These are phyloP conservation scores for Phytopythium cucurbitacearum DNA, from an alignment of 352 stramenopile genomes.

Conservation along the genomic window DNA sequence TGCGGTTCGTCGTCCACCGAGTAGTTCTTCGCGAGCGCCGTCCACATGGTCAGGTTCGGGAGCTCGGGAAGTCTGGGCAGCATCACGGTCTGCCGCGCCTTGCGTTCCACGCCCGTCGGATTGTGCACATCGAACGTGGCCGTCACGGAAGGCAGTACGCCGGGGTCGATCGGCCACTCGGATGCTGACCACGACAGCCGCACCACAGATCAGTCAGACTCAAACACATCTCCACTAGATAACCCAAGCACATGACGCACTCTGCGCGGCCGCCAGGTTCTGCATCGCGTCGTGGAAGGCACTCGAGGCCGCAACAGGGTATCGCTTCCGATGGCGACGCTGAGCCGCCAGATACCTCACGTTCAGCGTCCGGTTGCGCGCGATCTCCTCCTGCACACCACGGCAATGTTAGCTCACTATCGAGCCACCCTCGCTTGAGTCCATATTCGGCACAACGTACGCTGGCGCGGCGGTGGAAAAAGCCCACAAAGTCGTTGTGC, in stretches of 20 bases:
- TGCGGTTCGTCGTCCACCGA: conserved; percentile 84
- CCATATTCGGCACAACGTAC: conserved; percentile 20
- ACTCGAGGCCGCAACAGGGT: conserved; percentile 18
- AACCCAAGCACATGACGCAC: conserved; percentile 23
- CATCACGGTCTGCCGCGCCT: conserved; percentile 30
- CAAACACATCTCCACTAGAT: conserved; percentile 3
- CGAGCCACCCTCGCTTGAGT: background rate
- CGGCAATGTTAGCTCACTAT: background rate
- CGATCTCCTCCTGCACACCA: conserved; percentile 38
- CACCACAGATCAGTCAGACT: background rate
- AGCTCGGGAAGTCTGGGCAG: conserved; percentile 44
- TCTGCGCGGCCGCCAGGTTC: conserved; percentile 35
- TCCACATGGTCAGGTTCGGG: conserved; percentile 75
- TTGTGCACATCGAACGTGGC: conserved; percentile 24
- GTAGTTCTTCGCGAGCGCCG: conserved; percentile 77
- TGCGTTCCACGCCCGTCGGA: conserved; percentile 10
- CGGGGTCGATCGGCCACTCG: conserved; percentile 24
- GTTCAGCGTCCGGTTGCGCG: conserved; percentile 51
- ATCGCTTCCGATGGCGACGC: conserved; percentile 17
- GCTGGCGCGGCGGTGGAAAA: conserved; percentile 48
- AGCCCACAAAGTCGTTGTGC: conserved; percentile 68
- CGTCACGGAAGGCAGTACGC: conserved; percentile 12
- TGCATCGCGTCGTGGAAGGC: conserved; percentile 34
- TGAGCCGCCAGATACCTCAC: conserved; percentile 24
- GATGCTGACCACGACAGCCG: conserved; percentile 25